phyloP scores from a whole-genome alignment of 768 basidiomycete genomes.

The Amyloporia xantha region DNA sequence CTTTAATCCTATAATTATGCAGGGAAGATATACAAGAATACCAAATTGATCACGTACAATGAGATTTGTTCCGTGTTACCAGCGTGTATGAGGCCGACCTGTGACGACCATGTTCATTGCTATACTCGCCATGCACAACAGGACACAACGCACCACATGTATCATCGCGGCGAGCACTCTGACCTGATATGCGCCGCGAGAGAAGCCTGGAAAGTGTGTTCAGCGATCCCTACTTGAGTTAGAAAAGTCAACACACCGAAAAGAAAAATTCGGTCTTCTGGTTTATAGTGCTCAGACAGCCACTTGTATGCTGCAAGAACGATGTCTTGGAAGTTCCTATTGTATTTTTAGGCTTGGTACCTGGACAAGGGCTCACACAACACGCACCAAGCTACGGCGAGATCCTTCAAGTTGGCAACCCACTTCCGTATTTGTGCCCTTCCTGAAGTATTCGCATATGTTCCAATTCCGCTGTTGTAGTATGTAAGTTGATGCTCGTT shows the following conservation, averaged over 20 bases:
- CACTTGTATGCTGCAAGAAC: slow-evolving; percentile 25
- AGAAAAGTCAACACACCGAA: slow-evolving; percentile 20
- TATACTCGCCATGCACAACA: no score
- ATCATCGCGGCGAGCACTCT: slow-evolving; percentile 37
- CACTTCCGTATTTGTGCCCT: slow-evolving; percentile 1
- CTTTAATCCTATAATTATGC: no score
- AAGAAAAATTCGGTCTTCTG: slow-evolving; percentile 29
- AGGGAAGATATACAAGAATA: no score
- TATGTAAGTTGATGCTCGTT: slow-evolving; percentile 13
- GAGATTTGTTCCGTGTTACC: slow-evolving; percentile 29
- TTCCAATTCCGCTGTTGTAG: slow-evolving; percentile 20
- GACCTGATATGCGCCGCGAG: slow-evolving; percentile 37
- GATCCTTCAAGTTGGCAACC: slow-evolving; percentile 7
- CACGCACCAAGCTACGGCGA: slow-evolving; percentile 12
- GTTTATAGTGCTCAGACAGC: slow-evolving; percentile 25
- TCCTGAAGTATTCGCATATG: slow-evolving; percentile 10
- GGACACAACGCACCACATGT: slow-evolving; percentile 20
- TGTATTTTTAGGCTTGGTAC: background rate
- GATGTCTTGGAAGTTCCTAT: slow-evolving; percentile 17
- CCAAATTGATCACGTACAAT: slow-evolving; percentile 15
- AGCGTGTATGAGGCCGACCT: slow-evolving; percentile 29
- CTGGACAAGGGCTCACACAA: background rate
- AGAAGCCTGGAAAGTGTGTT: slow-evolving; percentile 26
- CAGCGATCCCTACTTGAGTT: background rate
- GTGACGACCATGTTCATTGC: background rate